A percentile compares a stretch with the other conserved stretches of the same genome.
Evolutionary conservation across 768 basidiomycete species (phyloP).

Genomic region (Lactarius sanguifluus): DNA sequence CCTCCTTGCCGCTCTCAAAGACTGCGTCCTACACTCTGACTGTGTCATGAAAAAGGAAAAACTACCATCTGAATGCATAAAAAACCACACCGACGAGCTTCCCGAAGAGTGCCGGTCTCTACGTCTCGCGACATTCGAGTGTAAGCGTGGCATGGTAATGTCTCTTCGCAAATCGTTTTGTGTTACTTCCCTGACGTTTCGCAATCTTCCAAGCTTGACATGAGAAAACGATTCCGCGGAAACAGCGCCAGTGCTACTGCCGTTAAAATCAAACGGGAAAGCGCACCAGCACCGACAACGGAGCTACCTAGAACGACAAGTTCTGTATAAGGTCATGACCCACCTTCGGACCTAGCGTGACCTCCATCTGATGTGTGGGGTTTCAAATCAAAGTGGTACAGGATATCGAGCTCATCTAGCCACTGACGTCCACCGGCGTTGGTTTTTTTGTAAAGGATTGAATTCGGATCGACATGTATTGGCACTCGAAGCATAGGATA

Average conservation of each 20-base stretch:
- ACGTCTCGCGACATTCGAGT: constrained; percentile 82
- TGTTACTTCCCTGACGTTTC: not conserved
- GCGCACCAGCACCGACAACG: constrained; percentile 7
- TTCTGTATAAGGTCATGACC: not conserved
- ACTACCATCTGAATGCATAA: constrained; percentile 85
- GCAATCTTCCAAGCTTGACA: constrained; percentile 58
- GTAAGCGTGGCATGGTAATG: constrained; percentile 86
- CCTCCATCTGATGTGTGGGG: not conserved
- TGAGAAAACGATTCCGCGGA: constrained; percentile 80
- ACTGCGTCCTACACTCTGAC: constrained; percentile 81
- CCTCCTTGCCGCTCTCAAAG: constrained; percentile 74
- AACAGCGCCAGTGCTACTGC: constrained; percentile 55
- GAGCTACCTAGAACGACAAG: constrained; percentile 4
- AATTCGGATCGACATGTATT: not conserved
- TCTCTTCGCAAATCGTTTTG: constrained; percentile 1
- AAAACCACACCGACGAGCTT: constrained; percentile 68
- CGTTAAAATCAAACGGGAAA: constrained; percentile 19
- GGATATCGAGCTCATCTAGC: too few species aligned
- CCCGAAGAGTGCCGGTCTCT: constrained; percentile 79
- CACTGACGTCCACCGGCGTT: too few species aligned
- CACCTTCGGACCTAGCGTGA: not conserved
- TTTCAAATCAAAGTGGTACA: too few species aligned
- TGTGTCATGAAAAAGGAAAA: constrained; percentile 78
- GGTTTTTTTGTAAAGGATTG: not conserved
- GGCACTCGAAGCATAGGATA: not conserved